A percentile compares a stretch with the other conserved stretches of the same genome.
phyloP scores from a whole-genome alignment of 179 eudicot genomes.

The Patellifolia procumbens region DNA sequence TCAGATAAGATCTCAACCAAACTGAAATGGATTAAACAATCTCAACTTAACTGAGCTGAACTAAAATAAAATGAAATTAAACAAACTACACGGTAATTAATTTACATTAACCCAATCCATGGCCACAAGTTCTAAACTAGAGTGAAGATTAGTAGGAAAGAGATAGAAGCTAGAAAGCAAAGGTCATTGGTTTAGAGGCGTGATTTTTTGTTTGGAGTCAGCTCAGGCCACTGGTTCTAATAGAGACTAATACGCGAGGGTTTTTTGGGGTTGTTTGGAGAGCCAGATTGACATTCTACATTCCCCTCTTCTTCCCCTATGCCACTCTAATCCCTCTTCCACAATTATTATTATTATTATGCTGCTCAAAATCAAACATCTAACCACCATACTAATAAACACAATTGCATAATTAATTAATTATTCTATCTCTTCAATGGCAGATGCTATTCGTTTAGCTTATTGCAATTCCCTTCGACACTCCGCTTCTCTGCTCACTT shows the following conservation, averaged over 20 bases:
- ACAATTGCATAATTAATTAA: neutral
- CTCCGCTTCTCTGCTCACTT: conserved; percentile 42
- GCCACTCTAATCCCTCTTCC: neutral
- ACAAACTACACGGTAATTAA: no score
- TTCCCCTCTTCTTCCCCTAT: neutral
- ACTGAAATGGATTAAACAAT: no score
- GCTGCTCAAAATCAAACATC: neutral
- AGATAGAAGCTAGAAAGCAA: no score
- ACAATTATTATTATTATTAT: neutral
- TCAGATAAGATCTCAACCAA: no score
- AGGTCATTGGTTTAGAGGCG: neutral
- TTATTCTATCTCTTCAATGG: conserved; percentile 43
- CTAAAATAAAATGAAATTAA: no score
- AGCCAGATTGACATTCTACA: neutral
- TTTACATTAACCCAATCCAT: no score
- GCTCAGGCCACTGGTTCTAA: conserved; percentile 8
- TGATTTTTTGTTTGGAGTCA: neutral
- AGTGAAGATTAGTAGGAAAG: no score
- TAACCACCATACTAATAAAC: neutral
- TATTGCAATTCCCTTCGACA: conserved; percentile 39
- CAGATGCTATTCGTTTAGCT: conserved; percentile 62
- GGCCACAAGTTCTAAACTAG: no score
- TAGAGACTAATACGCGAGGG: neutral
- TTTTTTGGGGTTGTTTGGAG: neutral
- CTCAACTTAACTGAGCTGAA: no score